phyloP scores from a whole-genome alignment of 495 filamentous ascomycete species.

The Penicillium argentinense region DNA sequence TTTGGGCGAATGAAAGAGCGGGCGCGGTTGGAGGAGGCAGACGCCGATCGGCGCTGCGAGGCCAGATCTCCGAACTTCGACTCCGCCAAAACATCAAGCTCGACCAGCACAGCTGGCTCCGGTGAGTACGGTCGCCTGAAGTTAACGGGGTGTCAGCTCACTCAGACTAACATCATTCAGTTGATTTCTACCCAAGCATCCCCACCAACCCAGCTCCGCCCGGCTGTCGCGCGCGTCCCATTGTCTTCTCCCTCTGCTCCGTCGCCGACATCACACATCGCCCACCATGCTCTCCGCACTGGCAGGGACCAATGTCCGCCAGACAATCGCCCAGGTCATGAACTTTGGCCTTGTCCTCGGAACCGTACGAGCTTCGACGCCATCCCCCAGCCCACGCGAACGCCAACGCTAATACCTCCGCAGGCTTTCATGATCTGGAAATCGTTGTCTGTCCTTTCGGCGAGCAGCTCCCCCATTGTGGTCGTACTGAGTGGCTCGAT shows the following conservation, averaged over 20 bases:
- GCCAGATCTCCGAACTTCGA: constrained; percentile 34
- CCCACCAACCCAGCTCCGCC: no score
- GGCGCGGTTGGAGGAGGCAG: background rate
- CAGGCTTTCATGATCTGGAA: constrained; percentile 95
- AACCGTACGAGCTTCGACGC: constrained; percentile 47
- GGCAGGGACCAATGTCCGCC: constrained; percentile 70
- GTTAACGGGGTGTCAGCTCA: no score
- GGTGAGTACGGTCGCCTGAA: background rate
- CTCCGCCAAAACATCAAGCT: constrained; percentile 21
- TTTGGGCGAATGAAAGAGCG: no score
- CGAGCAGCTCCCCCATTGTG: constrained; percentile 90
- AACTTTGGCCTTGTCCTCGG: constrained; percentile 95
- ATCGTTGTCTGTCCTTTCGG: constrained; percentile 78
- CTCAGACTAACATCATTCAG: no score
- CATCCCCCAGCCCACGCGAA: constrained; percentile 38
- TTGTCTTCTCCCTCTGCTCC: background rate
- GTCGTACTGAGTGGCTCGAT: constrained; percentile 93
- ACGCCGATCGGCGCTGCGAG: constrained; percentile 17
- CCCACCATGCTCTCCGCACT: constrained; percentile 72
- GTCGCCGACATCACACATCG: constrained; percentile 3
- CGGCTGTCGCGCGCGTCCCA: background rate
- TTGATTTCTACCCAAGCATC: no score
- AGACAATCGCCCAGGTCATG: constrained; percentile 82
- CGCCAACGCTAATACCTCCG: background rate
- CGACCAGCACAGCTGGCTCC: constrained; percentile 9